These are phyloP conservation scores for Kwoniella dendrophila DNA, from an alignment of 768 basidiomycete species.

Conservation along the genomic window DNA sequence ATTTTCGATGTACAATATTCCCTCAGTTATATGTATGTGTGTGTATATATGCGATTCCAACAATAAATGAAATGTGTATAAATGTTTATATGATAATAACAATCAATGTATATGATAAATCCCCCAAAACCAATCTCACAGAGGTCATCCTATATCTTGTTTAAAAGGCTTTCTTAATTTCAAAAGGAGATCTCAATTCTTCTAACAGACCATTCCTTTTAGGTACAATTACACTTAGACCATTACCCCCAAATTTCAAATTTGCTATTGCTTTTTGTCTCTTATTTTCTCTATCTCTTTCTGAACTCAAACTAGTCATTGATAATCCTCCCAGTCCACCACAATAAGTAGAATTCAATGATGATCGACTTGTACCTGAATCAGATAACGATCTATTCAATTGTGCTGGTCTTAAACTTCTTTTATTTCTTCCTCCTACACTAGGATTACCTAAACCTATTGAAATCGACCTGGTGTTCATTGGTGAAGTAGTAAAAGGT, in stretches of 20 bases:
- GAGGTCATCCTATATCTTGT: too few relatives aligned
- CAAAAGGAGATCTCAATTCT: conserved; percentile 26
- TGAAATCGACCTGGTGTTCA: background rate
- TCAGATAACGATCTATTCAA: conserved; percentile 24
- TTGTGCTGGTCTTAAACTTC: conserved; percentile 15
- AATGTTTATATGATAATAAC: too few relatives aligned
- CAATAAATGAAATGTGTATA: too few relatives aligned
- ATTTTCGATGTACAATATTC: background rate
- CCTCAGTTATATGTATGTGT: too few relatives aligned
- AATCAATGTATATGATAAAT: too few relatives aligned
- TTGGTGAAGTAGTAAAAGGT: conserved; percentile 8
- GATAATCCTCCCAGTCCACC: conserved; percentile 2
- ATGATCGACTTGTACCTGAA: background rate
- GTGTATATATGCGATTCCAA: too few relatives aligned
- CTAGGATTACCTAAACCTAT: background rate
- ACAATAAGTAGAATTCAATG: background rate
- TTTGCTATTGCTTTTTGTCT: conserved; percentile 15
- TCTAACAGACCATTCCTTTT: conserved; percentile 13
- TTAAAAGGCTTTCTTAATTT: conserved; percentile 21
- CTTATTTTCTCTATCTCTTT: conserved; percentile 25
- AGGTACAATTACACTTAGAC: conserved; percentile 23
- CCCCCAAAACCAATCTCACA: too few relatives aligned
- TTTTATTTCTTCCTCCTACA: conserved; percentile 15
- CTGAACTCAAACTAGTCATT: conserved; percentile 15
- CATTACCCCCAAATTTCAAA: conserved; percentile 12